Percentiles rank a stretch among this genome's conserved stretches.
Evolutionary conservation across 2,329 filamentous ascomycete species (phyloP).

Genomic region (Colletotrichum trifolii): DNA sequence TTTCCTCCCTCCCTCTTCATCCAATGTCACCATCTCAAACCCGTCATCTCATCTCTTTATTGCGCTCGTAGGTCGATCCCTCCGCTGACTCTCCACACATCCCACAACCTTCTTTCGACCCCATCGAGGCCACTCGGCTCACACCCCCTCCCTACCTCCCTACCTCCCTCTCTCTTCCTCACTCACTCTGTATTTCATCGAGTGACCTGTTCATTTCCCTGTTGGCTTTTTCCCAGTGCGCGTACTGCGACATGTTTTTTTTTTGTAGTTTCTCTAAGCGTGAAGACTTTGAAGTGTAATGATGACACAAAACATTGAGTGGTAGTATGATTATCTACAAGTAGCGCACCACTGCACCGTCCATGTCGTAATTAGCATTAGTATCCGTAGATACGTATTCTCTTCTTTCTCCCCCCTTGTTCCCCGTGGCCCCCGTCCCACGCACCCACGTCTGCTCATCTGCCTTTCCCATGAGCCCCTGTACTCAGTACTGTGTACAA

Average conservation of each 20-base stretch:
- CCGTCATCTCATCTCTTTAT: constrained; percentile 35
- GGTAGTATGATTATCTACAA: no score
- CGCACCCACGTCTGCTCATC: constrained; percentile 29
- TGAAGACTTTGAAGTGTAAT: no score
- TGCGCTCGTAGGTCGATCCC: constrained; percentile 36
- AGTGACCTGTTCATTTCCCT: no score
- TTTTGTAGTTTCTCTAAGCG: no score
- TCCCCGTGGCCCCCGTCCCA: constrained; percentile 21
- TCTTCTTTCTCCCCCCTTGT: constrained; percentile 13
- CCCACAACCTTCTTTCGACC: constrained; percentile 38
- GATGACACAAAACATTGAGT: no score
- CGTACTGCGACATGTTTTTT: no score
- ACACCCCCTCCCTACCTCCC: constrained; percentile 13
- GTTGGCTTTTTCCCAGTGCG: no score
- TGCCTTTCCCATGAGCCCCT: constrained; percentile 13
- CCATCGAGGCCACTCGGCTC: constrained; percentile 21
- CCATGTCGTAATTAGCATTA: no score
- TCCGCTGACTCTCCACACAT: constrained; percentile 37
- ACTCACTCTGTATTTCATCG: no score
- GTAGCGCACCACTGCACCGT: no score
- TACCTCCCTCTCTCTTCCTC: neutral
- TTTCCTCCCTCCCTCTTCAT: constrained; percentile 4
- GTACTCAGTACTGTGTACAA: constrained; percentile 14
- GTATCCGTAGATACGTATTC: neutral
- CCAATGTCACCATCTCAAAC: constrained; percentile 27